Evolutionary conservation across 495 filamentous ascomycete genomes (phyloP).

Genomic region (Parathielavia appendiculata): DNA sequence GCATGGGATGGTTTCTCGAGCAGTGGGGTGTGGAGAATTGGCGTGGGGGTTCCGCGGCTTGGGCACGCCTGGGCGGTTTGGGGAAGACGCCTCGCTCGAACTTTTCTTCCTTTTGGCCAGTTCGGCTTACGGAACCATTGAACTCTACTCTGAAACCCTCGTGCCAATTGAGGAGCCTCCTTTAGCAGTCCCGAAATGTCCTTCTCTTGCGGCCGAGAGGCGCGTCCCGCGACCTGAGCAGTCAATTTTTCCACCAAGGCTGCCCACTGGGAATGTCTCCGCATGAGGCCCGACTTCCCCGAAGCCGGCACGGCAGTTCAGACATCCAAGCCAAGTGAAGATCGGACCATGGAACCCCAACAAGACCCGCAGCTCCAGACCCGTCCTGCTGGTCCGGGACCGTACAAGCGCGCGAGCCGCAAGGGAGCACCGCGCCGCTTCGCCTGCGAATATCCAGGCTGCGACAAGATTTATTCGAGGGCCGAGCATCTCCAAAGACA

Average conservation of each 20-base stretch:
- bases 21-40: slow-evolving; percentile 27
- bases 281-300: slow-evolving; percentile 7
- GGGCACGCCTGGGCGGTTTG: slow-evolving; percentile 13
- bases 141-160: slow-evolving; percentile 1
- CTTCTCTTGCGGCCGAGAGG: slow-evolving; percentile 8
- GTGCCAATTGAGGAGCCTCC: not conserved
- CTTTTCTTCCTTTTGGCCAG: slow-evolving; percentile 10
- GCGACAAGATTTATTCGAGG: slow-evolving; percentile 90
- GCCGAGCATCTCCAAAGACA: slow-evolving; percentile 80
- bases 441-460: slow-evolving; percentile 74
- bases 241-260: not conserved
- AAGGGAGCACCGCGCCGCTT: slow-evolving; percentile 55
- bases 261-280: not conserved
- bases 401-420: slow-evolving; percentile 48
- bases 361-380: slow-evolving; percentile 4
- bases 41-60: slow-evolving; percentile 19
- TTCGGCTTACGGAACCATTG: slow-evolving; percentile 19
- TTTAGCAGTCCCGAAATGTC: not conserved
- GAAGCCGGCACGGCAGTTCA: not conserved
- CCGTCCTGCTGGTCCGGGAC: slow-evolving; percentile 9
- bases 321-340: not conserved
- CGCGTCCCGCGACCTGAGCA: slow-evolving; percentile 11
- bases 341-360: slow-evolving; percentile 17
- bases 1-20: not conserved
- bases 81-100: slow-evolving; percentile 20